Evolutionary conservation across 306 rosid species (phyloP).

Genomic region (Prosopis cineraria): DNA sequence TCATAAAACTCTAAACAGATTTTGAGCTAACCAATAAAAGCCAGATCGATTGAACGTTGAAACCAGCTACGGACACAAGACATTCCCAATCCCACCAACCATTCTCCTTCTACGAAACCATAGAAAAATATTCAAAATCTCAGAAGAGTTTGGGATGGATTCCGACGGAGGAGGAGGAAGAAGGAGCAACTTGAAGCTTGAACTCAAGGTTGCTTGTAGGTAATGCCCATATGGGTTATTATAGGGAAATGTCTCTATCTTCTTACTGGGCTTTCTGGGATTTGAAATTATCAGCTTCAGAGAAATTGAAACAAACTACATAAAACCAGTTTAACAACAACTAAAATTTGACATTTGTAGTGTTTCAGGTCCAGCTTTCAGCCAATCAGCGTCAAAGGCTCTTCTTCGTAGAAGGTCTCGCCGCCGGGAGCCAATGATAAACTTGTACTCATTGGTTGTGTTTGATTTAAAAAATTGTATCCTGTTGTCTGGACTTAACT

Average conservation of each 20-base stretch:
- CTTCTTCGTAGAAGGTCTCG: conserved; percentile 9
- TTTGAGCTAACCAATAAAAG: conserved; percentile 33
- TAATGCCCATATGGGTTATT: not conserved
- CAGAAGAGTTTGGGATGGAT: not conserved
- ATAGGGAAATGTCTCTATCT: conserved; percentile 5
- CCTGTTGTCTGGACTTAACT: not conserved
- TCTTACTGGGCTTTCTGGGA: not conserved
- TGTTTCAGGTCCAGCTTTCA: not conserved
- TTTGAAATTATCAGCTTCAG: not conserved
- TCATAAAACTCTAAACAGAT: not conserved
- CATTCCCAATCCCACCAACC: not conserved
- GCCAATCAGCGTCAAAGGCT: not conserved
- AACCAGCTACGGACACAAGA: not conserved
- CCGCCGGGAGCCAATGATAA: conserved; percentile 23
- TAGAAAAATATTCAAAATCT: not conserved
- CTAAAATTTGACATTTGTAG: not conserved
- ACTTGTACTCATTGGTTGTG: not conserved
- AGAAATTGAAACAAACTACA: not conserved
- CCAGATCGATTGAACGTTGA: conserved; percentile 27
- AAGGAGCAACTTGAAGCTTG: not conserved
- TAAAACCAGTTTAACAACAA: not conserved
- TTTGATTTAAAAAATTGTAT: not conserved
- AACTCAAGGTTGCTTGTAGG: not conserved
- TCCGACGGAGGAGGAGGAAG: not conserved
- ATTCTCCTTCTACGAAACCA: conserved; percentile 17